A percentile compares a stretch with the other conserved stretches of the same genome.
Conservation (phyloP, 768 basidiomycete genomes). For the Mycena chlorophos region DNA sequence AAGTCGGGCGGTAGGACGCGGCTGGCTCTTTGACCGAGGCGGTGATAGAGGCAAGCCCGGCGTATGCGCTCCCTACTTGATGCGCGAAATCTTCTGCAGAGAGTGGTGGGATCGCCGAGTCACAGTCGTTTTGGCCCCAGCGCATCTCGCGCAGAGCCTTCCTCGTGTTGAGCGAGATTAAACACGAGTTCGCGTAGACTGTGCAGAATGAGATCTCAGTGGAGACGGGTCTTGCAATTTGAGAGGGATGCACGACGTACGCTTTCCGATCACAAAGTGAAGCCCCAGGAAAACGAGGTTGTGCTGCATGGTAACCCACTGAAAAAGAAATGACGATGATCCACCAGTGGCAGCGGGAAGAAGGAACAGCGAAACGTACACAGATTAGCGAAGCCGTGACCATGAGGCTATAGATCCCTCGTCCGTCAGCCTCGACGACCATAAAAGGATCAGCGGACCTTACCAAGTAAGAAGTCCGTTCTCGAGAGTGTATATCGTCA, state of each 20-base stretch:
- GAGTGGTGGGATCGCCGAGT: neutral
- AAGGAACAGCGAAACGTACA: slow-evolving; percentile 30
- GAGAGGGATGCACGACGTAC: slow-evolving; percentile 28
- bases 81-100: neutral
- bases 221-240: neutral
- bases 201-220: neutral
- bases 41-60: neutral
- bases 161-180: slow-evolving; percentile 34
- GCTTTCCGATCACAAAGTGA: slow-evolving; percentile 49
- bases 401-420: slow-evolving; percentile 35
- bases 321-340: neutral
- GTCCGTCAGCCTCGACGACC: neutral
- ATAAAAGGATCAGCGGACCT: slow-evolving; percentile 1
- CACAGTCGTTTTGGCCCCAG: slow-evolving; percentile 7
- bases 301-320: slow-evolving; percentile 46
- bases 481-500: slow-evolving; percentile 45
- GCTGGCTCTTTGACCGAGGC: slow-evolving; percentile 7
- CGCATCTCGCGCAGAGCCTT: slow-evolving; percentile 30
- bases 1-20: neutral
- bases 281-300: slow-evolving; percentile 47
- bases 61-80: neutral
- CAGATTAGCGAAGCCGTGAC: slow-evolving; percentile 44
- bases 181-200: slow-evolving; percentile 41
- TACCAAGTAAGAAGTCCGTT: slow-evolving; percentile 44
- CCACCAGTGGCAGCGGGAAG: slow-evolving; percentile 5